Conservation (phyloP, 352 stramenopile genomes). For the Albugo candida region DNA sequence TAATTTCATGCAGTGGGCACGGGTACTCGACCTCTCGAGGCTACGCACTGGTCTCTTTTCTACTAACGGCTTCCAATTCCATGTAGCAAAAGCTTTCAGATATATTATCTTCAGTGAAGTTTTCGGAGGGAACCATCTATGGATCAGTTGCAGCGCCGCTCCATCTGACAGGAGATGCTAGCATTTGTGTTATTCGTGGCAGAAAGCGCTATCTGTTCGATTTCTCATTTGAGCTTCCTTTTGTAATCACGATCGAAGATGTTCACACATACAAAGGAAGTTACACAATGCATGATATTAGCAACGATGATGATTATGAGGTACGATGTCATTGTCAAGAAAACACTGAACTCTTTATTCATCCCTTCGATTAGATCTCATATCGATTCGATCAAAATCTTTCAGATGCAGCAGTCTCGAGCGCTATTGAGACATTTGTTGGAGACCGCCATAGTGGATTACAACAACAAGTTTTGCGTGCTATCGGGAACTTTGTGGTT, state of each 20-base stretch:
- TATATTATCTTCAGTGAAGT: constrained; percentile 23
- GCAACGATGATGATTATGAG: constrained; percentile 76
- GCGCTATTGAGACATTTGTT: constrained; percentile 55
- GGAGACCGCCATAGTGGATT: constrained; percentile 20
- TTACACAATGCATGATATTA: constrained; percentile 68
- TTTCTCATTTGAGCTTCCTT: constrained; percentile 56
- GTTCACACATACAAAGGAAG: constrained; percentile 30
- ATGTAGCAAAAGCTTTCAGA: constrained; percentile 32
- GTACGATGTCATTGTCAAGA: constrained; percentile 9
- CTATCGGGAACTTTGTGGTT: constrained; percentile 30
- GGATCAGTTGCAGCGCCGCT: constrained; percentile 35
- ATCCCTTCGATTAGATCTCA: neutral
- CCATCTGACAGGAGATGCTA: constrained; percentile 68
- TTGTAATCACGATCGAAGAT: constrained; percentile 37
- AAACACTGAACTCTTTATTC: neutral
- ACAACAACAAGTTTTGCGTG: constrained; percentile 39
- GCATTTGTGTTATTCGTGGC: constrained; percentile 71
- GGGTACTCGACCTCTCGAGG: constrained; percentile 9
- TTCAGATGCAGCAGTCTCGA: constrained; percentile 13
- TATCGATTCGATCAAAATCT: neutral
- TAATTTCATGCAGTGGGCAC: constrained; percentile 71
- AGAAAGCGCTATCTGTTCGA: constrained; percentile 82
- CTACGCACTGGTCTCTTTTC: neutral
- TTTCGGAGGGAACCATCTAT: constrained; percentile 18
- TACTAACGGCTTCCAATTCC: neutral